Base-by-base conservation (phyloP, 139 green algal genomes). In the Parachlorella kessleri region DNA sequence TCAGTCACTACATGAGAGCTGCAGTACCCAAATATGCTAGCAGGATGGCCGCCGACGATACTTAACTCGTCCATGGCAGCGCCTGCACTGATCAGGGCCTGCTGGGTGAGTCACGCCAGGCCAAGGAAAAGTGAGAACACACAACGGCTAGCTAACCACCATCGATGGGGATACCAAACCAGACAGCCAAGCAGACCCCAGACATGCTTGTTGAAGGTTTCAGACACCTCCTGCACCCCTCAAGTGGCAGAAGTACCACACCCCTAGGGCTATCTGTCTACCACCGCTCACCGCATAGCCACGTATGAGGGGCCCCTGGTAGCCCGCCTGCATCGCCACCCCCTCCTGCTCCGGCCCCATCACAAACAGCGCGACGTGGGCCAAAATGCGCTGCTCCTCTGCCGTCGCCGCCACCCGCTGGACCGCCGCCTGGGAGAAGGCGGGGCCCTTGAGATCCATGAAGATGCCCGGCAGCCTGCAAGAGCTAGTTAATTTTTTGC, bases 401-500 rank as follows among this genome's bases (percentile, higher is more conserved):
- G 68, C 76, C 18, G 30, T 54, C 1, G n/a, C 67, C 14, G 54
- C 77, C 6, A 78, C 14, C 26, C 3, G 18, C 24, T 72, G 55
- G 14, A 78, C 68, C 26, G 67, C 35, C 2, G 65, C 76, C 0
- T 65, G n/a, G 21, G 66, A 73, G 71, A 72, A 86, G 6, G 81
- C 81, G 4, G 40, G 65, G 6, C 65, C 76, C 36, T 86, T 86
- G 7, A 86, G 41, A 32, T 86, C 81, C 55, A 86, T 73, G 42
- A 86, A 73, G 14, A 83, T 30, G 42, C 79, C 55, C 0, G 81
- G 81, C 38, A 76, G 68, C 54, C 72, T 83, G 76, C 42, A 67
- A 14, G 30, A n/a, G n/a, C n/a, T n/a, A n/a, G n/a, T n/a, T n/a
- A n/a, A n/a, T n/a, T n/a, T n/a, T n/a, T n/a, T n/a, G n/a, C n/a